phyloP scores from a whole-genome alignment of 176 grass and related monocot genomes.

The Oryza longistaminata region DNA sequence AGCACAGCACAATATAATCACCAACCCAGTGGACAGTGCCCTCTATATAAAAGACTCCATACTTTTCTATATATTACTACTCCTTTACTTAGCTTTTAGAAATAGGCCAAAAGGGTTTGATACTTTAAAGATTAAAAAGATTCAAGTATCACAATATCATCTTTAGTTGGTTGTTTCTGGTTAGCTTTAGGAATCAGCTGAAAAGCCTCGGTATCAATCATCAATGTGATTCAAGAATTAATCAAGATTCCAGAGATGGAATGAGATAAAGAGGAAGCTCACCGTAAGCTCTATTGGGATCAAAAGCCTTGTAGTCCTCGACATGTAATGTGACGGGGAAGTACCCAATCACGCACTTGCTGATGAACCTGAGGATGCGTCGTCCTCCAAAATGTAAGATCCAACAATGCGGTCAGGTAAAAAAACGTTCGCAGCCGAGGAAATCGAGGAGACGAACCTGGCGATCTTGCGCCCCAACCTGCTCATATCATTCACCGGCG shows the following conservation, averaged over 20 bases:
- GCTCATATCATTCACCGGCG: conserved; percentile 59
- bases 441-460: conserved; percentile 37
- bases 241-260: neutral
- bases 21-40: neutral
- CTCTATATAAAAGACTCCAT: neutral
- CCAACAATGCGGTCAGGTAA: neutral
- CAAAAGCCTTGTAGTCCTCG: conserved; percentile 73
- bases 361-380: conserved; percentile 65
- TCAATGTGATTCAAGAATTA: conserved; percentile 5
- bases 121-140: neutral
- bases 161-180: neutral
- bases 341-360: conserved; percentile 75
- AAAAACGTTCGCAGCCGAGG: neutral
- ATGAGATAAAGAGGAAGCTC: conserved; percentile 20
- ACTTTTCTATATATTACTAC: neutral
- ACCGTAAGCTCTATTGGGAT: conserved; percentile 77
- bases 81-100: neutral
- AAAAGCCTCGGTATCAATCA: conserved; percentile 9
- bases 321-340: conserved; percentile 82
- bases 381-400: conserved; percentile 31
- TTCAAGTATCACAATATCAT: neutral
- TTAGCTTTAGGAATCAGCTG: neutral
- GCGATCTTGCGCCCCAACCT: conserved; percentile 62
- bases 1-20: neutral
- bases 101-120: neutral